phyloP scores from a whole-genome alignment of 1,284 basidiomycete genomes.

The Phaffia rhodozyma region DNA sequence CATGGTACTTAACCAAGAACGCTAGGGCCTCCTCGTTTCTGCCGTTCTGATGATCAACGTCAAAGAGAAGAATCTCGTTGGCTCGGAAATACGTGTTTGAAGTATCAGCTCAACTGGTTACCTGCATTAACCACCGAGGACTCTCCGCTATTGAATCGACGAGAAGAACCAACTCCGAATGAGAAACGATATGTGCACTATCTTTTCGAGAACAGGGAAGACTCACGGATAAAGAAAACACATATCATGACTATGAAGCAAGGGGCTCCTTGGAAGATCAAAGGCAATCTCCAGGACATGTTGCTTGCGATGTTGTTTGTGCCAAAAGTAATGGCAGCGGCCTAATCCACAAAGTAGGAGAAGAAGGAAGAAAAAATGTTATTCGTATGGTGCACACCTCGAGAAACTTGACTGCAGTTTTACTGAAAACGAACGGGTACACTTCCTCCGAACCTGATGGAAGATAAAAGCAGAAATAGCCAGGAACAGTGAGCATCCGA shows the following conservation, averaged over 20 bases:
- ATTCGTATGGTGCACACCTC: no score
- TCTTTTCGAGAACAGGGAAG: no score
- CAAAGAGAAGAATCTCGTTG: no score
- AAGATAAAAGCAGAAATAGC: neutral
- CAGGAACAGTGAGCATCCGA: neutral
- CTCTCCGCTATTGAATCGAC: constrained; percentile 27
- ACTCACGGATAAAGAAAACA: constrained; percentile 23
- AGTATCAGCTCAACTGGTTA: no score
- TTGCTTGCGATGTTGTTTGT: constrained; percentile 27
- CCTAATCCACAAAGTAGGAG: no score
- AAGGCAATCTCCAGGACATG: constrained; percentile 29
- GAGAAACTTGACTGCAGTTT: no score
- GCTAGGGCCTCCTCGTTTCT: constrained; percentile 28
- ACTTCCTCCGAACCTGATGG: constrained; percentile 7
- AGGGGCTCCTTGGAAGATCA: constrained; percentile 26
- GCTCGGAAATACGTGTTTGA: no score
- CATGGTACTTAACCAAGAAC: constrained; percentile 26
- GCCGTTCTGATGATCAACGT: constrained; percentile 23
- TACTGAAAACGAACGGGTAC: neutral
- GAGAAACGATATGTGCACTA: no score
- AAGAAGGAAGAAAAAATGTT: no score
- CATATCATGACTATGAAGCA: constrained; percentile 19
- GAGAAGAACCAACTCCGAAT: neutral
- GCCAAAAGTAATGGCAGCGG: constrained; percentile 26
- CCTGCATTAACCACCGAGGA: constrained; percentile 33